Evolutionary conservation across 441 rosid species (phyloP), one percentile per base, ranked within the genome.

Genomic region (Populus hybrid): DNA sequence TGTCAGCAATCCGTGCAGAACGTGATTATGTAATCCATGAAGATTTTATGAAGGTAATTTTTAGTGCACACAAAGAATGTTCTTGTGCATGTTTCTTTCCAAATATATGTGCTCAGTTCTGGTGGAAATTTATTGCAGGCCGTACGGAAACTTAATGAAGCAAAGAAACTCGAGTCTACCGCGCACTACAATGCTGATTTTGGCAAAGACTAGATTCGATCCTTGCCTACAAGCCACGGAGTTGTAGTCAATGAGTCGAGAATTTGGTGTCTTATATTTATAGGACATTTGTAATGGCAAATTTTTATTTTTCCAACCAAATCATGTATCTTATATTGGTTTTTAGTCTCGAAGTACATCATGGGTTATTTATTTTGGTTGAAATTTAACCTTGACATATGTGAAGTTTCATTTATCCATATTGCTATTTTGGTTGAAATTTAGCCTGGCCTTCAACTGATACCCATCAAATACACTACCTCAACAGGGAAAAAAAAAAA

Each of bases 131-230:
- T 53, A 70, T 85, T 85, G 75, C 89, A 93, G 97, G 98, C 95
- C 66, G 98, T 90, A 11, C 85, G 86, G 78, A 93, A 91, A 75
- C 76, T 90, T 71, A 87, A 78, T 2, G 92, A 88, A 82, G 91
- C 90, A 1, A 94, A 91, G 90, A 92, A 93, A 81, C 92, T 92
- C 6, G 95, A 93, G 79, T 94, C 94, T n/a, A 94, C 84, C 74
- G 81, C 95, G 26, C 86, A 91, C 63, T 89, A 92, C 84, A 87
- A 74, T 78, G 67, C 88, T 53, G 91, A 86, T 74, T 89, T 89
- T 70, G 82, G 90, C 57, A 90, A 94, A 83, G 94, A 89, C 9
- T 90, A 34, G 67, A 32, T 63, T 57, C 63, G 76, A 24, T 9
- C 35, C 0, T 3, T 21, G 34, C 64, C n/a, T 78, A 19, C 14